A percentile compares a stretch with the other conserved stretches of the same genome.
phyloP scores from a whole-genome alignment of 352 stramenopile species.

The Globisporangium apiculatum region DNA sequence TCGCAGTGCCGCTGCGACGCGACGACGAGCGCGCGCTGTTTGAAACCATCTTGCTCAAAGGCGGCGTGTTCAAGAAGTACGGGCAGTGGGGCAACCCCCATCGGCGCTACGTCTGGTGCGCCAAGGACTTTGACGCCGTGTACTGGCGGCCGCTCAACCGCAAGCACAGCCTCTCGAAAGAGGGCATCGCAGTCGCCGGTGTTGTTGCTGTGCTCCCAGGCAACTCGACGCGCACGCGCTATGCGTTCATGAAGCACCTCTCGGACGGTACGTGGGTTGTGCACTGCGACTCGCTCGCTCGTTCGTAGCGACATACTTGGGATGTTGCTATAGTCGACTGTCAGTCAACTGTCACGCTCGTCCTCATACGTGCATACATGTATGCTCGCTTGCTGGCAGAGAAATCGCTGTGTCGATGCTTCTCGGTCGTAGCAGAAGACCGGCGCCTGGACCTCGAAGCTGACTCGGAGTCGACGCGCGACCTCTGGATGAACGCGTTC shows the following conservation, averaged over 20 bases:
- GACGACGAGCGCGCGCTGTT: constrained; percentile 40
- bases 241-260: constrained; percentile 75
- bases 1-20: background rate
- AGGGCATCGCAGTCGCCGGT: constrained; percentile 33
- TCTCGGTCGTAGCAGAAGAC: constrained; percentile 61
- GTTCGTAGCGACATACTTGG: too few relatives aligned
- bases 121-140: constrained; percentile 51
- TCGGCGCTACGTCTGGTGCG: constrained; percentile 64
- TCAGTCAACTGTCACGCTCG: too few relatives aligned
- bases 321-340: too few relatives aligned
- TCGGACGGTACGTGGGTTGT: constrained; percentile 34
- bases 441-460: constrained; percentile 61
- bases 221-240: constrained; percentile 50
- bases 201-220: constrained; percentile 49
- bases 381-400: constrained; percentile 20
- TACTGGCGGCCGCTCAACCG: constrained; percentile 68
- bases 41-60: constrained; percentile 55
- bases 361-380: too few relatives aligned
- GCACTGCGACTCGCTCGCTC: too few relatives aligned
- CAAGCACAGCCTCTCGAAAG: constrained; percentile 52
- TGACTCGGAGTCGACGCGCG: constrained; percentile 54
- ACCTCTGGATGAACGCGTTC: constrained; percentile 55
- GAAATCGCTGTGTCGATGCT: constrained; percentile 55
- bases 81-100: constrained; percentile 72
- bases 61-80: constrained; percentile 71